Percentiles rank a stretch among this genome's conserved stretches.
Evolutionary conservation across 345 rosid species (phyloP).

Genomic region (Mangifera indica): DNA sequence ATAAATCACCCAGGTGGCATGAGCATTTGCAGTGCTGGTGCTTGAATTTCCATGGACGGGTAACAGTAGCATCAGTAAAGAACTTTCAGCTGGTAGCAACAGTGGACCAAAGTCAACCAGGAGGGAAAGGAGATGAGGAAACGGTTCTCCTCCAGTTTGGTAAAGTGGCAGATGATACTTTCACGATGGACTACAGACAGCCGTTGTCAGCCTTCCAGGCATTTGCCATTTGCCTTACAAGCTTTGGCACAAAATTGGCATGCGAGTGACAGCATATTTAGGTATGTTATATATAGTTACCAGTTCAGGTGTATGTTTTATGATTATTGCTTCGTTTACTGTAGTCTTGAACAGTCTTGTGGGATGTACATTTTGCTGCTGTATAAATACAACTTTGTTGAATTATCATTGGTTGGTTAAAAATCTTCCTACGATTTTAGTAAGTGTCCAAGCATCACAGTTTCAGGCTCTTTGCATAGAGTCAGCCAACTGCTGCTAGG

Average conservation of each 20-base stretch:
- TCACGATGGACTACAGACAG: slow-evolving; percentile 92
- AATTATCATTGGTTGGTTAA: slow-evolving; percentile 16
- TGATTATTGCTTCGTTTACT: slow-evolving; percentile 17
- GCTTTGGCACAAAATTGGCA: slow-evolving; percentile 94
- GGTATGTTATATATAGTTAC: not conserved
- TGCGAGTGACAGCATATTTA: slow-evolving; percentile 54
- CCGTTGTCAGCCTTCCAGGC: slow-evolving; percentile 95
- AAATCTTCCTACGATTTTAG: not conserved
- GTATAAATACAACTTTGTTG: slow-evolving; percentile 20
- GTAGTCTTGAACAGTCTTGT: slow-evolving; percentile 18
- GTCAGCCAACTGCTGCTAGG: not conserved
- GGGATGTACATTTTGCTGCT: slow-evolving; percentile 36
- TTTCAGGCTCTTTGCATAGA: too few relatives aligned
- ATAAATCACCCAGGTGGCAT: slow-evolving; percentile 96
- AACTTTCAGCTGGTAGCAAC: slow-evolving; percentile 88
- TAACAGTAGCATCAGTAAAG: slow-evolving; percentile 90
- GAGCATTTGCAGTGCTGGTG: slow-evolving; percentile 97
- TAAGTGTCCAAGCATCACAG: too few relatives aligned
- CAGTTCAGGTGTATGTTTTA: slow-evolving; percentile 22
- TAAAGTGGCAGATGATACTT: slow-evolving; percentile 77
- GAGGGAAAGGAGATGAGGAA: slow-evolving; percentile 88
- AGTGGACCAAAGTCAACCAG: slow-evolving; percentile 71
- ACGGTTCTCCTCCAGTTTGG: slow-evolving; percentile 88
- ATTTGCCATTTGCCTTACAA: slow-evolving; percentile 88
- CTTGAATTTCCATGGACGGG: slow-evolving; percentile 92